Evolutionary conservation across 1,139 yeast species (phyloP).

Genomic region (Geotrichum europaeum): DNA sequence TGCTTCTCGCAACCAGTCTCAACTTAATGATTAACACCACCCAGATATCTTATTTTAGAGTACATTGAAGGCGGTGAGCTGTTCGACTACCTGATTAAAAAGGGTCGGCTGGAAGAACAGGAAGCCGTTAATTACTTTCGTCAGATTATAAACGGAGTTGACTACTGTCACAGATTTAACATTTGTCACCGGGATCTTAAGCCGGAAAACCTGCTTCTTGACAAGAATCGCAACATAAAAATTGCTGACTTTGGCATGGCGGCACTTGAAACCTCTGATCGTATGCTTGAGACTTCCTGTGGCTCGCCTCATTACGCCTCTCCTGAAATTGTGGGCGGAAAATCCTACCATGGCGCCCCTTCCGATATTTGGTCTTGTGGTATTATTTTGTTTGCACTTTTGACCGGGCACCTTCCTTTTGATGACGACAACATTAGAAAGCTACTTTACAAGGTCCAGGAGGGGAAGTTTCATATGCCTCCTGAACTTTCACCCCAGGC

Average conservation of each 20-base stretch:
- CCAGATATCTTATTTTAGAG: constrained; percentile 70
- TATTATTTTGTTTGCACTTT: constrained; percentile 81
- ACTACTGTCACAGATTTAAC: constrained; percentile 88
- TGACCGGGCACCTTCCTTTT: constrained; percentile 93
- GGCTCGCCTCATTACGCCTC: constrained; percentile 99
- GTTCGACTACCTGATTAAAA: constrained; percentile 82
- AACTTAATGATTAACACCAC: not conserved
- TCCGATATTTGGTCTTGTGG: constrained; percentile 99
- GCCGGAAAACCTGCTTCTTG: constrained; percentile 87
- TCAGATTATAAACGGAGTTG: constrained; percentile 87
- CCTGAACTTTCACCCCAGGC: constrained; percentile 74
- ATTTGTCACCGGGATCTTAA: constrained; percentile 89
- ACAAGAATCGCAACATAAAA: constrained; percentile 70
- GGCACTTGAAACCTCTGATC: constrained; percentile 79
- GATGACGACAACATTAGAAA: constrained; percentile 93
- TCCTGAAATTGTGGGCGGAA: constrained; percentile 94
- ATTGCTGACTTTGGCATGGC: constrained; percentile 99
- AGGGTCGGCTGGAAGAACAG: constrained; percentile 80
- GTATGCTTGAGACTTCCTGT: constrained; percentile 86
- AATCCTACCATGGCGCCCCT: constrained; percentile 92
- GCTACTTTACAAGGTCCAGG: constrained; percentile 80
- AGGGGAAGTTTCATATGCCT: constrained; percentile 83
- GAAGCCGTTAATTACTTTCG: constrained; percentile 88
- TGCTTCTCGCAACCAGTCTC: not conserved
- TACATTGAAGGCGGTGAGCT: constrained; percentile 97